Evolutionary conservation across 371 early-diverging fungal genomes (phyloP), one percentile per base, ranked within the genome.

Genomic region (Apophysomyces trapeziformis): DNA sequence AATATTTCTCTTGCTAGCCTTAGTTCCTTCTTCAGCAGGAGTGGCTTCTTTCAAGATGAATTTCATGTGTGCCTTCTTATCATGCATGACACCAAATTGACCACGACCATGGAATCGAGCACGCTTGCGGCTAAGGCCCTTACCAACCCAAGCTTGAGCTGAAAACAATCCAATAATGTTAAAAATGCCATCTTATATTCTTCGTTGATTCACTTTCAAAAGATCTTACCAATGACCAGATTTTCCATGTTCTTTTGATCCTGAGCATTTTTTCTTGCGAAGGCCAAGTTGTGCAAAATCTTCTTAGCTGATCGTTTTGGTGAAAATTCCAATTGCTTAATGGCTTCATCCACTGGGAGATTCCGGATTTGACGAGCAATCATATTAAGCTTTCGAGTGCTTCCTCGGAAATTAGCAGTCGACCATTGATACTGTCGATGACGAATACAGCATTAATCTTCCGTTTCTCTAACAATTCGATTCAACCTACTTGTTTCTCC

Each of bases 111-210:
- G 93, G 44, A 83, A 82, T 67, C 87, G 85, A 58, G 95, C 69
- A 21, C 90, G 82, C 47, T 87, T 83, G 26, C 83, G 66, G 69
- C 88, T 95, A 43, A 73, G 68, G 5, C 96, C 96, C 76, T 96
- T 96, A 21, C 98, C 98, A 18, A 96, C 95, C 86, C 93, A 94
- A 2, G 94, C 93, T 72, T 90, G 90, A 56, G 83, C 84, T 80
- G 26, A 26, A 26, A 85, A 54, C 36, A n/a, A 35, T 7, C 4
- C 18, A 5, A 35, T 41, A 41, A 41, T 26, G 26, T 26, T 26
- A 26, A 26, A 1, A 26, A 26, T 26, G 41, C 13, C 69, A 58
- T 61, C 26, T 45, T 26, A 38, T 58, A n/a, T 39, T 32, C 12
- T 14, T 26, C 32, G 7, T 43, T 60, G 4, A 38, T 43, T 6